A percentile compares a stretch with the other conserved stretches of the same genome.
phyloP scores from a whole-genome alignment of 352 stramenopile genomes.

The Saprolegnia parasitica region DNA sequence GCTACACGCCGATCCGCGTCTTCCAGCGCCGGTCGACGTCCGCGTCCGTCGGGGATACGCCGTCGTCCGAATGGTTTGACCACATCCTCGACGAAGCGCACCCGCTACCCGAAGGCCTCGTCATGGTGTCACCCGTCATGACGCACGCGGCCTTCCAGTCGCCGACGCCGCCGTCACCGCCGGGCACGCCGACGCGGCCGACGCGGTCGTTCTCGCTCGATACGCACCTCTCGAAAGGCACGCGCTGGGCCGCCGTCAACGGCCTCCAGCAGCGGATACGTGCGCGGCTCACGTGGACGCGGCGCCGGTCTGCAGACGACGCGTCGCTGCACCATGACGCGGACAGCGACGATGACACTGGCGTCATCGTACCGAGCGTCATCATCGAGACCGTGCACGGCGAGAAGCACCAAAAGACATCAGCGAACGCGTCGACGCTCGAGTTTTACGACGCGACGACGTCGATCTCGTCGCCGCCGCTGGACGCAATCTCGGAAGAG shows the following conservation, averaged over 20 bases:
- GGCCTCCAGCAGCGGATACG: not conserved
- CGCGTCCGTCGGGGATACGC: conserved; percentile 1
- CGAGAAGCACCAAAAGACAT: not conserved
- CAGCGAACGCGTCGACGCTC: not conserved
- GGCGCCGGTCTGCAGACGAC: not conserved
- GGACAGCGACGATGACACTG: not conserved
- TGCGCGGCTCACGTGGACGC: conserved; percentile 1
- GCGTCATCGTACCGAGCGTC: not conserved
- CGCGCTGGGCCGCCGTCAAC: conserved; percentile 1
- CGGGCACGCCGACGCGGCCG: not conserved
- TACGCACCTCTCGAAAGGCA: conserved; percentile 6
- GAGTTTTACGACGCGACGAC: not conserved
- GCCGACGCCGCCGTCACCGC: conserved; percentile 20
- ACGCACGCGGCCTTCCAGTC: conserved; percentile 10
- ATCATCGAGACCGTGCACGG: conserved; percentile 3
- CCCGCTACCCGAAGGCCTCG: conserved; percentile 26
- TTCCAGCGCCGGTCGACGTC: not conserved
- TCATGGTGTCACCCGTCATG: conserved; percentile 17
- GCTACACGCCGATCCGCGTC: not conserved
- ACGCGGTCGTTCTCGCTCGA: conserved; percentile 21
- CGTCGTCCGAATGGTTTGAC: conserved; percentile 20
- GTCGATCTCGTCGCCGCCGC: not conserved
- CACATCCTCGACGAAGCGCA: not conserved
- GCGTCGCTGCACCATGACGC: not conserved
- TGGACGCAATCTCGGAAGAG: conserved; percentile 6